phyloP scores from a whole-genome alignment of 1,139 yeast species.

The Candida anutae region DNA sequence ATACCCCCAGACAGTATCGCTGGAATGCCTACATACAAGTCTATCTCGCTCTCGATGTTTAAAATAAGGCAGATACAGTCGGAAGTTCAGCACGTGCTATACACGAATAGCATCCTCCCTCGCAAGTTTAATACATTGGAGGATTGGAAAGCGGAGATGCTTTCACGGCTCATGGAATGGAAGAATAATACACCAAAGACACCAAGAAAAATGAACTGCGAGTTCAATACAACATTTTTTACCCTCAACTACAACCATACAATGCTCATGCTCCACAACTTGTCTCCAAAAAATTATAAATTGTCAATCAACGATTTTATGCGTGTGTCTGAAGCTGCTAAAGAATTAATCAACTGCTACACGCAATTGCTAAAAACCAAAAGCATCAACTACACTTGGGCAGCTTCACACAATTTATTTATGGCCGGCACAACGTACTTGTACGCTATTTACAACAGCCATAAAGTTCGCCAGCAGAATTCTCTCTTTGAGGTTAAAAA shows the following conservation, averaged over 20 bases:
- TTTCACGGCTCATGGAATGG: slow-evolving; percentile 55
- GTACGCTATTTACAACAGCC: slow-evolving; percentile 66
- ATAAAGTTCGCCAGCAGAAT: slow-evolving; percentile 40
- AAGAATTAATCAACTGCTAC: slow-evolving; percentile 59
- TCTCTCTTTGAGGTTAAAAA: slow-evolving; percentile 46
- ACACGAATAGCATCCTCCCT: slow-evolving; percentile 66
- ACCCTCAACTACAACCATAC: slow-evolving; percentile 74
- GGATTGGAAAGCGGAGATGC: slow-evolving; percentile 53
- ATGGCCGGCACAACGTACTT: slow-evolving; percentile 85
- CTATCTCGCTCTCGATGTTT: slow-evolving; percentile 59
- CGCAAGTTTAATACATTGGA: slow-evolving; percentile 46
- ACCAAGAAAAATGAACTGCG: slow-evolving; percentile 59
- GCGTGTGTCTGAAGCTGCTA: slow-evolving; percentile 57
- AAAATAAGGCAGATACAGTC: slow-evolving; percentile 67
- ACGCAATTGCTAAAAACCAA: slow-evolving; percentile 46
- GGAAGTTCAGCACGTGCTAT: slow-evolving; percentile 63
- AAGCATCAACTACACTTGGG: slow-evolving; percentile 83
- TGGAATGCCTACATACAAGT: slow-evolving; percentile 41
- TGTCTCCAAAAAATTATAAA: slow-evolving; percentile 60
- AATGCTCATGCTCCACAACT: slow-evolving; percentile 62
- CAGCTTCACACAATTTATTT: slow-evolving; percentile 80
- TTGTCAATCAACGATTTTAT: slow-evolving; percentile 47
- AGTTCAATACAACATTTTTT: slow-evolving; percentile 63
- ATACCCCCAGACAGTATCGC: neutral
- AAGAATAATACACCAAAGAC: slow-evolving; percentile 48